Percentiles rank a stretch among this genome's conserved stretches.
Evolutionary conservation across 1,139 yeast genomes (phyloP).

Genomic region (Candida anutae): DNA sequence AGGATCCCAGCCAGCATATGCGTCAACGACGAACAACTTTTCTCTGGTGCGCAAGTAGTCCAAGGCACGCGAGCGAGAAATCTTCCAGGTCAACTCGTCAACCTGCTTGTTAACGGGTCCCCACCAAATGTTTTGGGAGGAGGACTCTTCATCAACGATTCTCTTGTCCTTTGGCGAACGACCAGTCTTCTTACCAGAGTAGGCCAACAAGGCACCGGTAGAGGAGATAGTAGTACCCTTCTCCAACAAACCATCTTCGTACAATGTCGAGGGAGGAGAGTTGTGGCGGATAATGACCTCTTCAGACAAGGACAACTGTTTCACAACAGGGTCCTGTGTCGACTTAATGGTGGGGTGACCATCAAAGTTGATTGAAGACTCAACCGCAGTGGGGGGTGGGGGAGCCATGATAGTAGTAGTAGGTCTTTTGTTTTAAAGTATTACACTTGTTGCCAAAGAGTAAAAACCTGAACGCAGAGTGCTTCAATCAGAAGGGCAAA

Average conservation of each 20-base stretch:
- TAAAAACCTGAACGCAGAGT: neutral
- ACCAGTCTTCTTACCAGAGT: conserved; percentile 94
- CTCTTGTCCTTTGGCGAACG: conserved; percentile 98
- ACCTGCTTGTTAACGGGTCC: conserved; percentile 98
- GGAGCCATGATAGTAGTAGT: conserved; percentile 3
- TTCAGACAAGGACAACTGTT: conserved; percentile 36
- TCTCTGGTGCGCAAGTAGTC: conserved; percentile 96
- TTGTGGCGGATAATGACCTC: conserved; percentile 67
- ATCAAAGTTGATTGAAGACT: conserved; percentile 37
- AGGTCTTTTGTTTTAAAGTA: conserved; percentile 1
- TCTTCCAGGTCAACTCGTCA: conserved; percentile 90
- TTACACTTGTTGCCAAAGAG: conserved; percentile 1
- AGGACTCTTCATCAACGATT: conserved; percentile 89
- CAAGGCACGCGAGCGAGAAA: conserved; percentile 92
- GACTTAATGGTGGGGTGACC: conserved; percentile 38
- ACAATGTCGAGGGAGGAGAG: conserved; percentile 86
- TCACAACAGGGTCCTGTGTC: conserved; percentile 37
- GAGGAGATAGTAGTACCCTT: conserved; percentile 88
- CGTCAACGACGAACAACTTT: conserved; percentile 91
- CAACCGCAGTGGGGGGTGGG: conserved; percentile 43
- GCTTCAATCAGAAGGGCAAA: conserved; percentile 2
- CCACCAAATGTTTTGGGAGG: conserved; percentile 91
- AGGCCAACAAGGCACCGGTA: conserved; percentile 93
- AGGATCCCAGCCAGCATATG: conserved; percentile 99
- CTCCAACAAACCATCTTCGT: conserved; percentile 92